Evolutionary conservation across 768 basidiomycete species (phyloP), one percentile per base, ranked within the genome.

Genomic region (Tricholoma matsutake): DNA sequence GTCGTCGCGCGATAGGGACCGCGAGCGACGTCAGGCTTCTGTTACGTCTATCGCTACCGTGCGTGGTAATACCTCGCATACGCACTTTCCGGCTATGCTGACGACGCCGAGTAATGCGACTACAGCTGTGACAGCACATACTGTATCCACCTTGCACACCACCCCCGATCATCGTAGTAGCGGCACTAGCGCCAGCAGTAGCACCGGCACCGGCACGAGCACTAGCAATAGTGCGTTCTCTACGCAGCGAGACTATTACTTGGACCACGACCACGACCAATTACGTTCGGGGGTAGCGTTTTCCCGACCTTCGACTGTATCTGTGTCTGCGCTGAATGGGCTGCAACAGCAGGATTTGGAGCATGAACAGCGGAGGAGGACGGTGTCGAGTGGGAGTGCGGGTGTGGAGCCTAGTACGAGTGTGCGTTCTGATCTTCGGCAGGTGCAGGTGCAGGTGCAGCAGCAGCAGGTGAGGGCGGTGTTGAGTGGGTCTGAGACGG

Each of bases 111-210:
- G 71, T 49, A 83, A 79, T 59, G 78, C 86, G 1, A 90, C 89
- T 37, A 91, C 88, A 16, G 86, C 86, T 14, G 58, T 91, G 11
- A 88, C 87, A 1, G 71, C 83, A 0, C 85, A 87, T 63, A 90
- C 86, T 0, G 87, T 85, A 4, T 83, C 84, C 4, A 81, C 79
- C 61, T 72, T 79, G 6, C 75, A 77, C 31, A 73, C 62, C 31
- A 73, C 62, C 59, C 20, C 63, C 0, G 63, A 64, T 9, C 22
- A 25, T 3, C 22, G 22, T 25, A 25, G 22, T 3, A 25, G 22
- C 3, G 22, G 1, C 22, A 25, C 22, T 1, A 25, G 22, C 22
- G 22, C 22, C 2, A 25, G 22, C 22, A 25, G 22, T 3, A 25
- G 22, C 22, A 25, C 22, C 1, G 22, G 22, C 22, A 25, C 22